These are phyloP conservation scores for Scedosporium minutisporum DNA, from an alignment of 2,329 filamentous ascomycete genomes.

Conservation along the genomic window DNA sequence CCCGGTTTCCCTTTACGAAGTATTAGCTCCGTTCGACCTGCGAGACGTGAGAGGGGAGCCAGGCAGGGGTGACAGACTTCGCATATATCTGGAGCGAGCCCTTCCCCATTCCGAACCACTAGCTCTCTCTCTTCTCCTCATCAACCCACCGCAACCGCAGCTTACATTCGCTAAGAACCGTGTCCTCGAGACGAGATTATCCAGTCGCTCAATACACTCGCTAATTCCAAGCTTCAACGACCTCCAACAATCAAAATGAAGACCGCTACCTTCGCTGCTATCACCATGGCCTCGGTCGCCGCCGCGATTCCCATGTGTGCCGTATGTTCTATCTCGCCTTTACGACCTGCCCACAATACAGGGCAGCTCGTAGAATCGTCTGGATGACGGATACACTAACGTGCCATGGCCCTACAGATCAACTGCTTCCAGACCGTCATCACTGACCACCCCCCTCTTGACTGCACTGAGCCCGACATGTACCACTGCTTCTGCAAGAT, in stretches of 20 bases:
- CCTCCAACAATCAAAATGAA: slow-evolving; percentile 7
- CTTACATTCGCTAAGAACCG: neutral
- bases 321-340: neutral
- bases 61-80: too few species aligned
- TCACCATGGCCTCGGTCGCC: slow-evolving; percentile 10
- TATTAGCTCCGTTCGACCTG: too few species aligned
- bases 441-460: slow-evolving; percentile 17
- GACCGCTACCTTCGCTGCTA: slow-evolving; percentile 4
- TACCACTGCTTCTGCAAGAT: slow-evolving; percentile 21
- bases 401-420: slow-evolving; percentile 6
- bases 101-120: neutral
- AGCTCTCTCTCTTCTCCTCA: neutral
- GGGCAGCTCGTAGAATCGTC: neutral
- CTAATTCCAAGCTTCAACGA: neutral
- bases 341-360: neutral
- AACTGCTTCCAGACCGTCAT: slow-evolving; percentile 18
- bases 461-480: slow-evolving; percentile 20
- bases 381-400: neutral
- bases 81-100: neutral
- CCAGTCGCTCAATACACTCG: slow-evolving; percentile 2
- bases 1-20: too few species aligned
- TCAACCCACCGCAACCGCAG: neutral
- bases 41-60: too few species aligned
- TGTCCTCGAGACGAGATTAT: neutral
- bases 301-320: slow-evolving; percentile 11